Conservation (phyloP, 1,284 basidiomycete species). For the Rhodofomes roseus region DNA sequence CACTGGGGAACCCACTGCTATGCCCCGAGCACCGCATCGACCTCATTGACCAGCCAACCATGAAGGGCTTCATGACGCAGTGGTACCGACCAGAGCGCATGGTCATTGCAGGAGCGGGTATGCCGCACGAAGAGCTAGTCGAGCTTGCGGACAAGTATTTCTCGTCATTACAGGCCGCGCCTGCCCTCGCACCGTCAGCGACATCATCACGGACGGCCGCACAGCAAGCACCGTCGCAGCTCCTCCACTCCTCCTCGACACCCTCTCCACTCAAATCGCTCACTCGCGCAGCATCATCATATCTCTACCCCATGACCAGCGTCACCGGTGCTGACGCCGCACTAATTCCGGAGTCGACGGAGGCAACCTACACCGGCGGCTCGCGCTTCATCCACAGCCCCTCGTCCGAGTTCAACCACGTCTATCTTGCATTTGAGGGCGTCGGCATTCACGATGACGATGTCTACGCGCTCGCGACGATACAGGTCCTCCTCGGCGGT, state of each 20-base stretch:
- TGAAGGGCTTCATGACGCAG: conserved; percentile 69
- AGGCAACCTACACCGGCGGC: conserved; percentile 84
- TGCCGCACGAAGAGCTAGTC: conserved; percentile 87
- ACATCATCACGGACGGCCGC: conserved; percentile 23
- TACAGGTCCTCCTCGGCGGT: conserved; percentile 94
- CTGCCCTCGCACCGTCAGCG: conserved; percentile 28
- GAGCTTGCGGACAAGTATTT: conserved; percentile 84
- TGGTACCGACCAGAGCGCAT: conserved; percentile 95
- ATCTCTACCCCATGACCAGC: conserved; percentile 50
- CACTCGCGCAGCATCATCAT: conserved; percentile 69
- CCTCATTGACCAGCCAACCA: conserved; percentile 59
- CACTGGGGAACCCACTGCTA: conserved; percentile 86
- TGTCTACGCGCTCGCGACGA: conserved; percentile 91
- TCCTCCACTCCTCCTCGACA: conserved; percentile 51
- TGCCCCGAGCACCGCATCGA: conserved; percentile 86
- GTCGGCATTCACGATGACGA: conserved; percentile 91
- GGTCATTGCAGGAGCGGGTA: conserved; percentile 92
- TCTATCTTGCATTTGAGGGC: conserved; percentile 93
- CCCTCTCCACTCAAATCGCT: conserved; percentile 59
- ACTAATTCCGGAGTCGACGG: conserved; percentile 22
- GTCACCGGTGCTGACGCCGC: conserved; percentile 28
- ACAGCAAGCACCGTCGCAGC: conserved; percentile 24
- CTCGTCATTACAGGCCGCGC: conserved; percentile 57
- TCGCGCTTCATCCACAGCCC: conserved; percentile 68
- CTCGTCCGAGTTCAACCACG: conserved; percentile 83